Conservation (phyloP, 345 rosid genomes). For the Euclidium syriacum region DNA sequence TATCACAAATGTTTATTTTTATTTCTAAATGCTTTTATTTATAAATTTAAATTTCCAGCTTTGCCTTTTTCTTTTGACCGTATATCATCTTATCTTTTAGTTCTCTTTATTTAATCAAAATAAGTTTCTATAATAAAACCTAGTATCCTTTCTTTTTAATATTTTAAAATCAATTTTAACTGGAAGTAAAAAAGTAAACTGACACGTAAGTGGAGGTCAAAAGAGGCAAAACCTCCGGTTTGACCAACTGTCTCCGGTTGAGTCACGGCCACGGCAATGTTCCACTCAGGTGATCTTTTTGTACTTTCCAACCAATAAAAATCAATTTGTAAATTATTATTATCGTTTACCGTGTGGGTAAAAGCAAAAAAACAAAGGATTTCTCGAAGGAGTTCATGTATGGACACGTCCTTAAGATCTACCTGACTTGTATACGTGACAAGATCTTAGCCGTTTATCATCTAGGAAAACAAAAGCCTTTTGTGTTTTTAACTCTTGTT, state of each 20-base stretch:
- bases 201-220: conserved; percentile 38
- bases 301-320: conserved; percentile 4
- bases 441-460: neutral
- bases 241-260: conserved; percentile 53
- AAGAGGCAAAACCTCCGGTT: conserved; percentile 46
- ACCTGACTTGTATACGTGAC: neutral
- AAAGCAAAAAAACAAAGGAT: neutral
- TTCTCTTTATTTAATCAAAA: neutral
- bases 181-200: neutral
- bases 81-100: neutral
- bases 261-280: conserved; percentile 44
- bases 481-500: neutral
- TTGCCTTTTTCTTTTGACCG: conserved; percentile 18
- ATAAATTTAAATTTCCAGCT: neutral
- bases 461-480: neutral
- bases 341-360: neutral
- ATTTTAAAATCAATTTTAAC: neutral
- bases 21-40: neutral
- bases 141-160: neutral
- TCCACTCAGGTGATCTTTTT: conserved; percentile 17
- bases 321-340: neutral
- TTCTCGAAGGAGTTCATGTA: neutral
- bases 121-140: neutral
- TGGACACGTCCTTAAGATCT: neutral
- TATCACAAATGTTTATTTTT: neutral